phyloP scores from a whole-genome alignment of 2,329 filamentous ascomycete species.

The Colletotrichum sublineola region DNA sequence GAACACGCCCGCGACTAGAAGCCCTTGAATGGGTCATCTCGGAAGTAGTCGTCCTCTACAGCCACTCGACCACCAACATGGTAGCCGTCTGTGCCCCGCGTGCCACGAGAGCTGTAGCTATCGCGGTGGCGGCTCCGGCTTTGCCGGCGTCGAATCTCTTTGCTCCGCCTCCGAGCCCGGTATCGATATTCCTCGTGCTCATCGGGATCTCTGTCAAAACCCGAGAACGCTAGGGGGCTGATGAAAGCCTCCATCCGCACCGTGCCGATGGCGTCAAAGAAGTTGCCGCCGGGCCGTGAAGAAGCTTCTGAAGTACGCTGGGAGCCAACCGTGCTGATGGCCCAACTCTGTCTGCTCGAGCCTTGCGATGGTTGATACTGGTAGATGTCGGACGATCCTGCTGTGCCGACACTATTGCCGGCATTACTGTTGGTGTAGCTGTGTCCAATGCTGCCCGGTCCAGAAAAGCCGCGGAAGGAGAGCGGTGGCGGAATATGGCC shows the following conservation, averaged over 20 bases:
- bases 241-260: constrained; percentile 99
- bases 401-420: constrained; percentile 69
- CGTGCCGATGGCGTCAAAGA: constrained; percentile 91
- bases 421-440: constrained; percentile 69
- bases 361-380: constrained; percentile 65
- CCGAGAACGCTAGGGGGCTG: constrained; percentile 67
- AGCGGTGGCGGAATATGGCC: constrained; percentile 78
- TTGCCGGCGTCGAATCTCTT: constrained; percentile 64
- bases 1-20: constrained; percentile 58
- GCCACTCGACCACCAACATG: constrained; percentile 61
- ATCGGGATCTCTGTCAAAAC: constrained; percentile 61
- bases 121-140: constrained; percentile 69
- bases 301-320: constrained; percentile 70
- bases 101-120: constrained; percentile 62
- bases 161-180: constrained; percentile 65
- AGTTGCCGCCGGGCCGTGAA: constrained; percentile 66
- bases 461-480: constrained; percentile 84
- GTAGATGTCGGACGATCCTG: constrained; percentile 72
- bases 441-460: constrained; percentile 60
- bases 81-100: constrained; percentile 62
- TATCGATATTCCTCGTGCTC: constrained; percentile 65
- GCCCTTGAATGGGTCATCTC: constrained; percentile 73
- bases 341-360: constrained; percentile 56
- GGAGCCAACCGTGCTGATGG: constrained; percentile 60
- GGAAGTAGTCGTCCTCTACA: constrained; percentile 69